A percentile compares a stretch with the other conserved stretches of the same genome.
These are phyloP conservation scores for Sarocladium kiliense DNA, from an alignment of 2,329 filamentous ascomycete genomes.

Conservation along the genomic window DNA sequence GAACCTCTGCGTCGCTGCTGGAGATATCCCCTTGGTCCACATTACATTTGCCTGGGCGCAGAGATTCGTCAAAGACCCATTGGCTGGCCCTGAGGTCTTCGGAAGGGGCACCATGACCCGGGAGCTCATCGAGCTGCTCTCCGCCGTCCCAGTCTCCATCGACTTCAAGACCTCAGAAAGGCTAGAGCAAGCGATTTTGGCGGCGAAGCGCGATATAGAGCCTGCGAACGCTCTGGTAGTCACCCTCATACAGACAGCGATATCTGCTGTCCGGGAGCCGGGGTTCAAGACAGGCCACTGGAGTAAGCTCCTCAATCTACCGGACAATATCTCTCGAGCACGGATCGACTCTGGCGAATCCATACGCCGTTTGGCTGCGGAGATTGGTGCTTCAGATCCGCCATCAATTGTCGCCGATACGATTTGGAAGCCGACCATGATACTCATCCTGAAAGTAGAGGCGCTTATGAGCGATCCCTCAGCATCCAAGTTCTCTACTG, in stretches of 20 bases:
- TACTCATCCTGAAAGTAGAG: conserved; percentile 20
- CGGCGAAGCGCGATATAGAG: not conserved
- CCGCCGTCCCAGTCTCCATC: not conserved
- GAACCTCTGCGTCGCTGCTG: conserved; percentile 20
- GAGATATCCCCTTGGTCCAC: conserved; percentile 17
- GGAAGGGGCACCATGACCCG: conserved; percentile 4
- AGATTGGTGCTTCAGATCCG: not conserved
- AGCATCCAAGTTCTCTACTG: not conserved
- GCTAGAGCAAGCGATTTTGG: not conserved
- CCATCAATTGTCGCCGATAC: not conserved
- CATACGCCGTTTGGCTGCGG: not conserved
- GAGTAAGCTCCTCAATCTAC: not conserved
- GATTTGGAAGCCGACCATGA: conserved; percentile 27
- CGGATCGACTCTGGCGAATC: not conserved
- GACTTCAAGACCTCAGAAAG: not conserved
- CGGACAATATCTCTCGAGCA: not conserved
- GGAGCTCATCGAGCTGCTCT: conserved; percentile 16
- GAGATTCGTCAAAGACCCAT: conserved; percentile 15
- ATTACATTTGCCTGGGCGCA: conserved; percentile 22
- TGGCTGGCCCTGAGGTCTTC: conserved; percentile 9
- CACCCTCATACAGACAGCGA: not conserved
- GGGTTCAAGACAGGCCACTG: not conserved
- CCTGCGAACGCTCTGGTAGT: not conserved
- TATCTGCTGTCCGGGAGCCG: not conserved
- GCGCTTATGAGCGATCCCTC: conserved; percentile 9